Evolutionary conservation across 345 rosid species (phyloP), one percentile per base, ranked within the genome.

Genomic region (Dovyalis caffra): DNA sequence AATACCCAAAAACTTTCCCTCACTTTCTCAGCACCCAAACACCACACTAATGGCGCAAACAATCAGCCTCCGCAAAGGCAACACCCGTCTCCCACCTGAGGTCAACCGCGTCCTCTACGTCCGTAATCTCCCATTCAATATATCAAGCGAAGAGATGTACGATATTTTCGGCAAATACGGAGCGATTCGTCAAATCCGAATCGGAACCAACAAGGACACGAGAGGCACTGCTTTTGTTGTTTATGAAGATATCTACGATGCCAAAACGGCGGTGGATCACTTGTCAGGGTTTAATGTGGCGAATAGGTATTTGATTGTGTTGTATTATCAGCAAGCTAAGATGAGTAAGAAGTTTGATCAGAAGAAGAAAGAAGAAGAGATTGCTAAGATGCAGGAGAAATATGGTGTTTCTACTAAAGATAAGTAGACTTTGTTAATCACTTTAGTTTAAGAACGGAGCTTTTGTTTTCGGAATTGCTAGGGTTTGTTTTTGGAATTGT

Each of bases 121-220:
- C 12, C 90, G 99, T 5, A 95, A 95, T 84, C 92, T 95, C n/a
- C 99, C 99, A 0, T 95, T 95, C 85, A 95, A 95, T 87, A 95
- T 91, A 69, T 89, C 99, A 62, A 90, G 97, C 86, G 97, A 95
- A 85, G 99, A 95, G 97, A 95, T 93, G 97, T 95, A 95, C 89
- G 99, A 95, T 72, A 95, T 95, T 66, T 95, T 95, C 85, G 97
- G 98, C 37, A 95, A 95, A 78, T 95, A 91, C 85, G 99, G 98
- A 0, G 97, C 95, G 66, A 95, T 95, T 37, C 96, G 97, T 26
- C 99, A 95, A 90, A 93, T 95, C 72, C 94, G 99, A 5, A 85
- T 93, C 74, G 99, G 99, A 2, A 89, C 84, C 63, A 84, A 85
- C 83, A 95, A 95, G 86, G 97, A 90, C 79, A 95, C 99, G 0